Conservation (phyloP, 2,329 filamentous ascomycete genomes). For the Byssoonygena ceratinophila region DNA sequence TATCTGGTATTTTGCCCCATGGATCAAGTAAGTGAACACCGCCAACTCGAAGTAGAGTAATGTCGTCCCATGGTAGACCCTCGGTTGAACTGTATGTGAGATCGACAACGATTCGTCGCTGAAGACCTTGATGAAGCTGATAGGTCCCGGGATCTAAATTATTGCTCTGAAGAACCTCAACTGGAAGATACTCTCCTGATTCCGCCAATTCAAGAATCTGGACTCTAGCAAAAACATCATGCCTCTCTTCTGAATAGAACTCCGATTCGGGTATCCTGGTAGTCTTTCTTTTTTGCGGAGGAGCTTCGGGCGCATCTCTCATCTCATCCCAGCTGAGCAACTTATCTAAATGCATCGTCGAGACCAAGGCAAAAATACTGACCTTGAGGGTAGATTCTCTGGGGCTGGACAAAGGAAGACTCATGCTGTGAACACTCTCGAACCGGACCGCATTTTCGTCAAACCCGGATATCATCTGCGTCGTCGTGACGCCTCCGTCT, state of each 20-base stretch:
- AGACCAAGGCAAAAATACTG: constrained; percentile 83
- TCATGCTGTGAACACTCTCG: constrained; percentile 98
- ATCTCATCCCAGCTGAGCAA: constrained; percentile 98
- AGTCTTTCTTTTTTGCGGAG: constrained; percentile 48
- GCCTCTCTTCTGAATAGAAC: constrained; percentile 84
- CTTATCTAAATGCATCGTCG: constrained; percentile 90
- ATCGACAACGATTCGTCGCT: constrained; percentile 75
- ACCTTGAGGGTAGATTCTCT: constrained; percentile 67
- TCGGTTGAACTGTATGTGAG: constrained; percentile 88
- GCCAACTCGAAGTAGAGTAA: constrained; percentile 65
- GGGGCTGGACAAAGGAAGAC: constrained; percentile 68
- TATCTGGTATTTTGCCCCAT: constrained; percentile 71
- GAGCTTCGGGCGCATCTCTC: constrained; percentile 57
- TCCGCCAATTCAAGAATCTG: constrained; percentile 90
- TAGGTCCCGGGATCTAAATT: constrained; percentile 82
- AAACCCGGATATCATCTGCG: constrained; percentile 86
- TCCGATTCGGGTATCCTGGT: constrained; percentile 79
- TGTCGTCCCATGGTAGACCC: constrained; percentile 75
- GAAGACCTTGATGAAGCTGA: constrained; percentile 88
- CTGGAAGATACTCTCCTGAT: constrained; percentile 77
- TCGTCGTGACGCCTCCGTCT: constrained; percentile 79
- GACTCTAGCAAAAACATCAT: constrained; percentile 78
- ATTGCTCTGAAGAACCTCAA: constrained; percentile 79
- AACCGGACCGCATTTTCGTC: constrained; percentile 88
- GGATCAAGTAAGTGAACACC: constrained; percentile 74